Evolutionary conservation across 179 eudicot species (phyloP).

Genomic region (Carnegiea gigantea): DNA sequence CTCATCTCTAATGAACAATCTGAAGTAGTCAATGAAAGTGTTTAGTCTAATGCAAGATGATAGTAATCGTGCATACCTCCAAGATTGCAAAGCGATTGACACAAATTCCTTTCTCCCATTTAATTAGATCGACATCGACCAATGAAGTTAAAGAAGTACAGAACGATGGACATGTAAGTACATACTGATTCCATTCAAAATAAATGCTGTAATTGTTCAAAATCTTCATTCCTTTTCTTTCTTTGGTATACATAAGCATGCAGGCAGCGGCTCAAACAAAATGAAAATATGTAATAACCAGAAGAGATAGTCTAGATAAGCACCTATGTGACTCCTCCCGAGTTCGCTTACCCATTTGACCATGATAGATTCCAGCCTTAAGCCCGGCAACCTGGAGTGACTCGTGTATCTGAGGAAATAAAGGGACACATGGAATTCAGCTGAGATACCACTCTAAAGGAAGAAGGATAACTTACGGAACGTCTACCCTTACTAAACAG

Average conservation of each 20-base stretch:
- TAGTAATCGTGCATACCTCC: neutral
- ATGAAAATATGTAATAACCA: neutral
- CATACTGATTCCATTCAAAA: neutral
- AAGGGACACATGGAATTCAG: constrained; percentile 11
- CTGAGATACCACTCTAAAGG: neutral
- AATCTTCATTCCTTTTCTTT: neutral
- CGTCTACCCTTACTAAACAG: neutral
- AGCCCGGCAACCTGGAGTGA: constrained; percentile 57
- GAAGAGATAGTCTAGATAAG: constrained; percentile 1
- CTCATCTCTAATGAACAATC: constrained; percentile 86
- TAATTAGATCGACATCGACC: neutral
- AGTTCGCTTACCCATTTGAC: constrained; percentile 65
- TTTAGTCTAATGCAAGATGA: constrained; percentile 9
- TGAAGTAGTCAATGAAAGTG: constrained; percentile 28
- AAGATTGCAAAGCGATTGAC: neutral
- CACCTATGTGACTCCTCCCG: constrained; percentile 80
- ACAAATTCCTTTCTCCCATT: neutral
- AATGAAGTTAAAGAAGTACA: neutral
- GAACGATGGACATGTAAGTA: neutral
- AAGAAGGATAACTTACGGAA: neutral
- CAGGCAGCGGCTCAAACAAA: neutral
- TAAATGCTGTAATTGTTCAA: neutral
- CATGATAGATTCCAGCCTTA: constrained; percentile 79
- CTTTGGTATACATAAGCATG: neutral
- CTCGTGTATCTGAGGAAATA: constrained; percentile 47